Conservation (phyloP, 1,284 basidiomycete species). For the Cryptococcus depauperatus region DNA sequence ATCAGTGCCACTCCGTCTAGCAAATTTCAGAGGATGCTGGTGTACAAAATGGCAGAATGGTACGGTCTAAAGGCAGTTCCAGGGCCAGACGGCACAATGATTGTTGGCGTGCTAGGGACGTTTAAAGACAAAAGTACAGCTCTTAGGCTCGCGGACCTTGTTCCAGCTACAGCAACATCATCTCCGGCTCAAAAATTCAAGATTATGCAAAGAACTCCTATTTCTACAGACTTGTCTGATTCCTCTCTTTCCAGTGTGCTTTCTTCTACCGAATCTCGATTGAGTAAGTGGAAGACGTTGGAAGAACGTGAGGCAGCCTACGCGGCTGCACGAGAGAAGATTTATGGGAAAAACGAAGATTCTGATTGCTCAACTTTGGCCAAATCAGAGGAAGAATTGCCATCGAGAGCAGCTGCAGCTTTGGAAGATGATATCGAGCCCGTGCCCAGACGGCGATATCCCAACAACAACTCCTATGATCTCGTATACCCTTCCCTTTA, state of each 20-base stretch:
- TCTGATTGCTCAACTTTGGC: not conserved
- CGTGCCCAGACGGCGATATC: conserved; percentile 23
- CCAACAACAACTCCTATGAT: conserved; percentile 15
- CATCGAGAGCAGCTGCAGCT: not conserved
- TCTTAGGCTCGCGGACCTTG: conserved; percentile 21
- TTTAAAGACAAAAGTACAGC: conserved; percentile 23
- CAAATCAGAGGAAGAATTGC: not conserved
- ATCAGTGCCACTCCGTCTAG: conserved; percentile 22
- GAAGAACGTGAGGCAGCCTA: conserved; percentile 39
- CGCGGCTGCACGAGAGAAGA: conserved; percentile 32
- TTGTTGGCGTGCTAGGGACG: conserved; percentile 27
- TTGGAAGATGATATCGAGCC: conserved; percentile 35
- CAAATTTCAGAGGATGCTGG: conserved; percentile 40
- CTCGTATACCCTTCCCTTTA: conserved; percentile 35
- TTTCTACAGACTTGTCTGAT: not conserved
- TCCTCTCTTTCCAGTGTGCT: conserved; percentile 5
- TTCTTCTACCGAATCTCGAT: conserved; percentile 9
- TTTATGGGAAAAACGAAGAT: conserved; percentile 22
- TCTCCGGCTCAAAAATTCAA: conserved; percentile 30
- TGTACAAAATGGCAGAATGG: conserved; percentile 43
- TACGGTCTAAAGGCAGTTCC: conserved; percentile 35
- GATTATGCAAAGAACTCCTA: conserved; percentile 34
- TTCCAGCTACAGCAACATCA: conserved; percentile 16
- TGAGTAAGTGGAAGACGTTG: conserved; percentile 27
- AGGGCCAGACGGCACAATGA: conserved; percentile 21